phyloP scores from a whole-genome alignment of 1,284 basidiomycete genomes.

The Neonothopanus nambi region DNA sequence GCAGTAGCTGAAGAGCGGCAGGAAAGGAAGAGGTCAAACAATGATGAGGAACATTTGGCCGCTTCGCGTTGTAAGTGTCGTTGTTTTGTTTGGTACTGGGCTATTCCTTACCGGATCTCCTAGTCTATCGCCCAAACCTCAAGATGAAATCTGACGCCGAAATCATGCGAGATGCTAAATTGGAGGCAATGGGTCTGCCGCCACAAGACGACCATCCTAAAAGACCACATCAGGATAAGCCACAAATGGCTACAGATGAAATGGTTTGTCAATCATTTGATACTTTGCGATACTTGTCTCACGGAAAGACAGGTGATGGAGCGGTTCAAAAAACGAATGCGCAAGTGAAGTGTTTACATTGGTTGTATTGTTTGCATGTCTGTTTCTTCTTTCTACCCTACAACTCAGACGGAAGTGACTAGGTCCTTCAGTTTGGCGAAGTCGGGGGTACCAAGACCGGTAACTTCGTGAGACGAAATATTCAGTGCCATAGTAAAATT shows the following conservation, averaged over 20 bases:
- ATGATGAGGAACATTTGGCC: conserved; percentile 79
- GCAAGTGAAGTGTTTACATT: conserved; percentile 44
- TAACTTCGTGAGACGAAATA: conserved; percentile 1
- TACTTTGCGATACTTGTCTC: conserved; percentile 6
- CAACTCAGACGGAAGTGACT: not conserved
- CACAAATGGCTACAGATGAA: conserved; percentile 90
- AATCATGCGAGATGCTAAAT: conserved; percentile 81
- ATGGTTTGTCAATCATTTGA: conserved; percentile 51
- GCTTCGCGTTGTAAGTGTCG: conserved; percentile 76
- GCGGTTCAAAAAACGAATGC: conserved; percentile 85
- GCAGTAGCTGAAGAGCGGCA: conserved; percentile 75
- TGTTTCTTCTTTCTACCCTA: not conserved
- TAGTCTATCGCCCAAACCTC: conserved; percentile 83
- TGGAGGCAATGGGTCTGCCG: conserved; percentile 78
- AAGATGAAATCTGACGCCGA: conserved; percentile 83
- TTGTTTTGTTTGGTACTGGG: not conserved
- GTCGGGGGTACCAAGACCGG: conserved; percentile 18
- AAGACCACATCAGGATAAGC: conserved; percentile 47
- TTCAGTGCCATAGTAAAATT: not conserved
- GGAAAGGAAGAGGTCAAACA: conserved; percentile 51
- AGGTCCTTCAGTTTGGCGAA: conserved; percentile 22
- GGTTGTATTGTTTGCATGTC: not conserved
- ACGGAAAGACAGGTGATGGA: conserved; percentile 67
- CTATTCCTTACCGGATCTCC: conserved; percentile 9
- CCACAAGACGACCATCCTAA: conserved; percentile 56